phyloP scores from a whole-genome alignment of 805 yeast genomes.

The Nakazawaea populi region DNA sequence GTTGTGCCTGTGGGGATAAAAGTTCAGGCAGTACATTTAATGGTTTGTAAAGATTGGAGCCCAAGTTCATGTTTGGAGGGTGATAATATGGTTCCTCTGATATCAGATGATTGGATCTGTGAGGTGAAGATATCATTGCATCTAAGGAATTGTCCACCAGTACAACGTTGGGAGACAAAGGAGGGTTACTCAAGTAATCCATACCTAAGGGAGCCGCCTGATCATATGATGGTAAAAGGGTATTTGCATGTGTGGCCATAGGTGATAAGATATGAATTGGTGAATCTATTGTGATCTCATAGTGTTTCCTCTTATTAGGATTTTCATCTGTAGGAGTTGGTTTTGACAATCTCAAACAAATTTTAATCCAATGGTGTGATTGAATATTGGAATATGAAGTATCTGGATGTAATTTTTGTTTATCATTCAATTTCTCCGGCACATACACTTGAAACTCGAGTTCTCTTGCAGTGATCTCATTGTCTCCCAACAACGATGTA shows the following conservation, averaged over 20 bases:
- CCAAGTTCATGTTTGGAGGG: conserved; percentile 20
- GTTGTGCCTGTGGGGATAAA: conserved; percentile 62
- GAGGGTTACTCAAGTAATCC: conserved; percentile 14
- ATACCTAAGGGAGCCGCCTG: neutral
- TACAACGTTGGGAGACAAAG: conserved; percentile 49
- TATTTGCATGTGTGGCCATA: conserved; percentile 74
- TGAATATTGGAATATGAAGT: conserved; percentile 75
- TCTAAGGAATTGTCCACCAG: conserved; percentile 34
- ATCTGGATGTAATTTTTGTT: conserved; percentile 72
- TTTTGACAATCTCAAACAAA: conserved; percentile 74
- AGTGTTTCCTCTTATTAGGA: conserved; percentile 69
- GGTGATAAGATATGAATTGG: conserved; percentile 82
- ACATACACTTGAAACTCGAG: conserved; percentile 83
- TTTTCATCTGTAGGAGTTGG: conserved; percentile 43
- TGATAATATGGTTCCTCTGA: neutral
- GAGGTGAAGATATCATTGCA: conserved; percentile 14
- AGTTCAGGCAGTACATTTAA: conserved; percentile 36
- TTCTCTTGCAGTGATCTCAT: conserved; percentile 67
- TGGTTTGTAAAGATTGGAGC: conserved; percentile 53
- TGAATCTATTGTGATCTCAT: conserved; percentile 91
- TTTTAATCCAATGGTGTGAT: conserved; percentile 93
- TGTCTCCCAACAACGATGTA: conserved; percentile 43
- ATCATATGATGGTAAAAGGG: conserved; percentile 69
- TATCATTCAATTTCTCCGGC: conserved; percentile 60
- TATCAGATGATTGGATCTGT: neutral